Evolutionary conservation across 2,329 filamentous ascomycete species (phyloP), one percentile per base, ranked within the genome.

Genomic region (Penicillium sp.): DNA sequence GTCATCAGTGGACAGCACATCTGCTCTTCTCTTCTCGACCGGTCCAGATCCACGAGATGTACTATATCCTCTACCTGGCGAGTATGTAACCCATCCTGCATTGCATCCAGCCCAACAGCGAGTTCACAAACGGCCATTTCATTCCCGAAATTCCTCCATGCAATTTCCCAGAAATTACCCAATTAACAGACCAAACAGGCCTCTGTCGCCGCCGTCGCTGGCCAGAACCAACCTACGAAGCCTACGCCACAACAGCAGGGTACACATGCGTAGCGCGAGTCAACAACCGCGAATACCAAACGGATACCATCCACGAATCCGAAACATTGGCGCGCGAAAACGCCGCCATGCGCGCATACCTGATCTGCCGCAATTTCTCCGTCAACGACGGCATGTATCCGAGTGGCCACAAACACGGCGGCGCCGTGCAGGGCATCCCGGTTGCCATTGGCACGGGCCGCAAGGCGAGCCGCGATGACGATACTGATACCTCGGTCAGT

Each of bases 351-450:
- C 87, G 90, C 55, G 92, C 92, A 50, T 97, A 95, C 73, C 92
- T 95, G 83, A 93, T 96, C 60, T 96, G 92, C 78, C 87, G 90
- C 57, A 95, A 95, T 78, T 96, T 96, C 75, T 95, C 89, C 48
- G 88, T 95, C 71, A 96, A 95, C 68, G 90, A 95, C 63, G 92
- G 92, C 68, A 95, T 95, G 89, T 82, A 81, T 56, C 82, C 66
- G 65, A 79, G 60, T 62, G 82, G 72, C 57, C 79, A 68, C 74
- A 78, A 64, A 69, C 79, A 69, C 66, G 80, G 69, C 58, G 76
- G 69, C 18, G 72, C 80, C 20, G 73, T 82, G 38, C 82, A 86
- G 68, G 82, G 82, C 4, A 70, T 83, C 23, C 82, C 82, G 1
- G 81, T 83, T 50, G 81, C 82, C 27, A 84, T 84, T 68, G 82